phyloP scores from a whole-genome alignment of 257 asterid species.

The Vinca minor region DNA sequence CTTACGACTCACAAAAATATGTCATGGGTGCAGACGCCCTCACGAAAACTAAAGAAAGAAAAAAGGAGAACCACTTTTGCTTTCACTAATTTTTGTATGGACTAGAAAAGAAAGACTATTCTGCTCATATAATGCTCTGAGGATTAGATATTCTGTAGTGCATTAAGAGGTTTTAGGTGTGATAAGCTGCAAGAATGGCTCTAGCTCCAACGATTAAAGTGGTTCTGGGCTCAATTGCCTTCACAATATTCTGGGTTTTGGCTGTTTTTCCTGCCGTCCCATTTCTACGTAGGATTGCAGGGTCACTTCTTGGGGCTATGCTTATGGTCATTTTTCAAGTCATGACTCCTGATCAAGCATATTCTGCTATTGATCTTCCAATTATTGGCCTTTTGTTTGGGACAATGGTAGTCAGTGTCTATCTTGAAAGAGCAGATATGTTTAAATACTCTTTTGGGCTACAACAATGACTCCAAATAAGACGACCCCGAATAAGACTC shows the following conservation, averaged over 20 bases:
- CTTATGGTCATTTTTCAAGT: slow-evolving; percentile 82
- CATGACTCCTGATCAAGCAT: slow-evolving; percentile 78
- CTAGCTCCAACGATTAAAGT: slow-evolving; percentile 61
- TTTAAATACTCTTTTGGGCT: slow-evolving; percentile 69
- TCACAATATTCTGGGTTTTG: slow-evolving; percentile 70
- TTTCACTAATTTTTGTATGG: too few species aligned
- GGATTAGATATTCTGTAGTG: not conserved
- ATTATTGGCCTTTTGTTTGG: slow-evolving; percentile 87
- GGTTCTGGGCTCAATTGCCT: slow-evolving; percentile 79
- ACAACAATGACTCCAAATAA: too few species aligned
- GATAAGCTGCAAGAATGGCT: slow-evolving; percentile 32
- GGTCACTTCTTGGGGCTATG: slow-evolving; percentile 85
- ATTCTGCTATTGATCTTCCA: slow-evolving; percentile 81
- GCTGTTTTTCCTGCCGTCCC: slow-evolving; percentile 96
- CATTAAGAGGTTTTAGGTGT: not conserved
- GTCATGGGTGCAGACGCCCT: too few species aligned
- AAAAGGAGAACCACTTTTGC: too few species aligned
- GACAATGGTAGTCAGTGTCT: slow-evolving; percentile 88
- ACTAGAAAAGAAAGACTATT: not conserved
- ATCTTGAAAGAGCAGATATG: slow-evolving; percentile 86
- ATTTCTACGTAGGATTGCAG: slow-evolving; percentile 82
- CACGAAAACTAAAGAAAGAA: too few species aligned
- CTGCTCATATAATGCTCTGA: not conserved
- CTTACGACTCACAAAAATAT: too few species aligned
- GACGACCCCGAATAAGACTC: too few species aligned